A percentile compares a stretch with the other conserved stretches of the same genome.
These are phyloP conservation scores for Lunasporangiospora selenospora DNA, from an alignment of 192 early-diverging fungal species.

Conservation along the genomic window DNA sequence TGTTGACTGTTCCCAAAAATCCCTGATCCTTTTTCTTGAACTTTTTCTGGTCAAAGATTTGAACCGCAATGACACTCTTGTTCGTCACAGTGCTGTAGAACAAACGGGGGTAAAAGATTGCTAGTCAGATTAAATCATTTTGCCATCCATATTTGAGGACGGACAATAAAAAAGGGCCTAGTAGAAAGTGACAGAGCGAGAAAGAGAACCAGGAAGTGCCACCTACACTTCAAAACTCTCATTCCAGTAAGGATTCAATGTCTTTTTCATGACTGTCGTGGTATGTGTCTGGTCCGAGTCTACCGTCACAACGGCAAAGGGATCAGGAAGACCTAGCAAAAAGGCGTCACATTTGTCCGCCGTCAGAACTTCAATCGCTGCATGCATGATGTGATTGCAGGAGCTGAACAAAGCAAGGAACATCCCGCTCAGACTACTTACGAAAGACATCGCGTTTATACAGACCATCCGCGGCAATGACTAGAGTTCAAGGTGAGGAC, in stretches of 20 bases:
- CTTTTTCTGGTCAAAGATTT: conserved; percentile 98
- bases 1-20: conserved; percentile 91
- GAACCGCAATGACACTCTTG: conserved; percentile 85
- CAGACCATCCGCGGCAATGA: conserved; percentile 93
- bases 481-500: conserved; percentile 24
- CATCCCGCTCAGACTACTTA: conserved; percentile 37
- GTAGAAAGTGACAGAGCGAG: background rate
- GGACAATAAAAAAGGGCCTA: background rate
- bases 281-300: conserved; percentile 97
- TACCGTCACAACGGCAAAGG: conserved; percentile 95
- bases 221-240: conserved; percentile 83
- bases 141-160: background rate
- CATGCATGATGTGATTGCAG: background rate
- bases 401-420: background rate
- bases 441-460: conserved; percentile 92
- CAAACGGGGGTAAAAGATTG: background rate
- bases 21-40: conserved; percentile 92
- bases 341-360: no score
- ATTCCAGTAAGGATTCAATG: conserved; percentile 97
- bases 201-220: conserved; percentile 1
- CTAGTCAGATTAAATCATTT: background rate
- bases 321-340: conserved; percentile 91
- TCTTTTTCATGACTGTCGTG: conserved; percentile 84
- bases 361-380: background rate
- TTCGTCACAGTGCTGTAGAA: conserved; percentile 68